Evolutionary conservation across 345 rosid genomes (phyloP), one percentile per base, ranked within the genome.

Genomic region (Aquilaria sinensis): DNA sequence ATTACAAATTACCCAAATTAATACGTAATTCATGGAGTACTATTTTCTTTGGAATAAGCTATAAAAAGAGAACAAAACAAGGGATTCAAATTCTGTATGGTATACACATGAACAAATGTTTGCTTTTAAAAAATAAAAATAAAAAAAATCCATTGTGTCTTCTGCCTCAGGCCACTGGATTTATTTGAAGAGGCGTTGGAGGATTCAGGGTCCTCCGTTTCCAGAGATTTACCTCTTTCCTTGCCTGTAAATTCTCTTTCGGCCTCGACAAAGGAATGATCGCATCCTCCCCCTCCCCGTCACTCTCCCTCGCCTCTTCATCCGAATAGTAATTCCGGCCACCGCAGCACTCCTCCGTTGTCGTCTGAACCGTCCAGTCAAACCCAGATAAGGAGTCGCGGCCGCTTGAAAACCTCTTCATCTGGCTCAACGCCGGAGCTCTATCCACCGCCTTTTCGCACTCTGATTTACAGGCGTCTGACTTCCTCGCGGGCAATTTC

Each of bases 211-310:
- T 85, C 80, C 99, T 85, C 76, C 97, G 77, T 76, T 85, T 83
- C 99, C 99, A 94, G 61, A 94, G 62, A 71, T 85, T 90, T 51
- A 94, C 63, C 75, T 94, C 97, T 69, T 81, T 72, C 78, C 68
- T 83, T 47, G 92, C 87, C 63, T 66, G 78, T 78, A 79, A 62
- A 53, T 63, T 64, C 37, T 43, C 47, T 31, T 88, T 78, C 3
- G 97, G 96, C 30, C 92, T 96, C 34, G 97, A 90, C 73, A 85
- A 88, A 3, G 97, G 89, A 16, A 86, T 74, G 0, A 69, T 60
- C 29, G 75, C 84, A 12, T 78, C 81, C 0, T 74, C 75, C 4
- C 68, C 73, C 2, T 70, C 80, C 3, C 75, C 76, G 31, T 71
- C 75, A 0, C 60, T 68, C 0, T 74, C 71, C 4, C 76, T 67